phyloP scores from a whole-genome alignment of 257 asterid genomes.

The Gentiana dahurica region DNA sequence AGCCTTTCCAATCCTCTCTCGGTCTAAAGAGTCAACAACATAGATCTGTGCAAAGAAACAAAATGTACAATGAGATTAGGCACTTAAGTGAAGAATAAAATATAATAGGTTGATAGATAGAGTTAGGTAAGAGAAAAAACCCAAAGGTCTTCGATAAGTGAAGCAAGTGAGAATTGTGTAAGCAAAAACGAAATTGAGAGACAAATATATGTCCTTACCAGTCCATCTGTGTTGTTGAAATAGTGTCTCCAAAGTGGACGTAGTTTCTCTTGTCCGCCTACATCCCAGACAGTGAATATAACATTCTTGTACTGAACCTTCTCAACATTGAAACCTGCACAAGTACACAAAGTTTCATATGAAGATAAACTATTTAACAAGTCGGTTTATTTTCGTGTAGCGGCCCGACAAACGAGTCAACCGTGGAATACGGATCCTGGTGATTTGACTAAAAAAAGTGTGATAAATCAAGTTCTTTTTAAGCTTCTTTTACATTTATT shows the following conservation, averaged over 20 bases:
- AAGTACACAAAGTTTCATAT: slow-evolving; percentile 6
- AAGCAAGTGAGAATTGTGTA: neutral
- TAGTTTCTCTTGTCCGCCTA: slow-evolving; percentile 91
- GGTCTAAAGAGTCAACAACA: slow-evolving; percentile 92
- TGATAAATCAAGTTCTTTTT: too few species aligned
- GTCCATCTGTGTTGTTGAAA: slow-evolving; percentile 88
- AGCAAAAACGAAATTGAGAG: neutral
- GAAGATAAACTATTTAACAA: neutral
- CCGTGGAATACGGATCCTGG: too few species aligned
- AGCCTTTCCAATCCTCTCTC: slow-evolving; percentile 80
- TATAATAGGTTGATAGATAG: too few species aligned
- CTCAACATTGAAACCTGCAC: slow-evolving; percentile 94
- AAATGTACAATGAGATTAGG: neutral
- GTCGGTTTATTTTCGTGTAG: neutral
- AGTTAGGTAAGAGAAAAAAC: too few species aligned
- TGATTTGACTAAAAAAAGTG: too few species aligned
- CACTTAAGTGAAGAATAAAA: too few species aligned
- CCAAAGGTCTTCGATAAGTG: neutral
- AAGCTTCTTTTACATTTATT: too few species aligned
- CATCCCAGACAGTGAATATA: slow-evolving; percentile 95
- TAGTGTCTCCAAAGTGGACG: slow-evolving; percentile 99
- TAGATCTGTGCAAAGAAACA: slow-evolving; percentile 49
- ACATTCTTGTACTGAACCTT: slow-evolving; percentile 94
- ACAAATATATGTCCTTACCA: slow-evolving; percentile 36
- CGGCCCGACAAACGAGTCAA: too few species aligned